Conservation (phyloP, 1,284 basidiomycete genomes). For the Xerocomus minutiporus region DNA sequence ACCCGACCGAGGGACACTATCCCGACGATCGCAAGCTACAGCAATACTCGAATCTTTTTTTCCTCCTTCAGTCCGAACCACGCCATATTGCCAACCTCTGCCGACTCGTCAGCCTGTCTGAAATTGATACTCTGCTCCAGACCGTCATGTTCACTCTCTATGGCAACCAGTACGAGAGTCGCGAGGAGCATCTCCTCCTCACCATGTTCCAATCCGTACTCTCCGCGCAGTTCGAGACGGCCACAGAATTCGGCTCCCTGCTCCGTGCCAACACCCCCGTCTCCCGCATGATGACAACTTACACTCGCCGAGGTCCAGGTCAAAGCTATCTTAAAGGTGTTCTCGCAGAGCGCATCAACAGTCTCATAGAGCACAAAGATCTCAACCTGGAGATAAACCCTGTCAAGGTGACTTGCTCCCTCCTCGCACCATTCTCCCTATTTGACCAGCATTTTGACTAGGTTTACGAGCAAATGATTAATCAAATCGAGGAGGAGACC, state of each 20-base stretch:
- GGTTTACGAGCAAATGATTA: constrained; percentile 99
- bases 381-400: constrained; percentile 98
- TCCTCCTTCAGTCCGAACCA: constrained; percentile 96
- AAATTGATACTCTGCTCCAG: constrained; percentile 98
- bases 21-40: constrained; percentile 91
- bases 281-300: constrained; percentile 99
- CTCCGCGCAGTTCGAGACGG: constrained; percentile 97
- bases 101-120: constrained; percentile 91
- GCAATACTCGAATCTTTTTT: constrained; percentile 98
- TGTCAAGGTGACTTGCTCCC: constrained; percentile 66
- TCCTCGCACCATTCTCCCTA: not conserved
- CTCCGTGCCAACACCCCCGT: constrained; percentile 98
- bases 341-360: constrained; percentile 95
- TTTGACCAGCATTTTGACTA: constrained; percentile 22
- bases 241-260: constrained; percentile 95
- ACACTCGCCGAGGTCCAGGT: constrained; percentile 95
- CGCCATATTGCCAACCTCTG: constrained; percentile 95
- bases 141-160: constrained; percentile 99
- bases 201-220: constrained; percentile 99
- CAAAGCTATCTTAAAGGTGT: constrained; percentile 97
- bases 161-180: constrained; percentile 98
- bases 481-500: constrained; percentile 96
- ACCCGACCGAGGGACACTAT: constrained; percentile 82
- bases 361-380: constrained; percentile 96
- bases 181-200: constrained; percentile 95